phyloP scores from a whole-genome alignment of 345 rosid species.

The Eutrema heterophyllum region DNA sequence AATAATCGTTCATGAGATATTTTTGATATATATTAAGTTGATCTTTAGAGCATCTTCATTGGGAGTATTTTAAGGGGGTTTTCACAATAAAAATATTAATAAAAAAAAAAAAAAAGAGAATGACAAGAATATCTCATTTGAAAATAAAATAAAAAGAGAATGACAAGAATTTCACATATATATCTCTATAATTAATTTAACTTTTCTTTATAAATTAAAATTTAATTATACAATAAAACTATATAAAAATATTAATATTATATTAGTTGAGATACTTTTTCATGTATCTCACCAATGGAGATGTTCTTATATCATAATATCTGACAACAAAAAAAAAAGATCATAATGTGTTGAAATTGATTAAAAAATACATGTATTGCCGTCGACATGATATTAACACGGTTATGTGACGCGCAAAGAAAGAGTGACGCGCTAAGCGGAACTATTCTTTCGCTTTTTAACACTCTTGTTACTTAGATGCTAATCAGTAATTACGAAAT shows the following conservation, averaged over 20 bases:
- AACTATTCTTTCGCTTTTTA: not conserved
- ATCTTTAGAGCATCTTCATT: not conserved
- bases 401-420: slow-evolving; percentile 1
- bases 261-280: too few relatives aligned
- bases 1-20: not conserved
- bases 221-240: too few relatives aligned
- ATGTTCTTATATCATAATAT: not conserved
- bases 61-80: too few relatives aligned
- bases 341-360: not conserved
- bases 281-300: too few relatives aligned
- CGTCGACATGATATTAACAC: not conserved
- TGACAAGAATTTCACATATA: too few relatives aligned
- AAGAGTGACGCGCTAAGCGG: not conserved
- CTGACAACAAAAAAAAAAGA: not conserved
- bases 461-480: not conserved
- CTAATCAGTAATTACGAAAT: not conserved
- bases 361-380: not conserved
- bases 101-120: too few relatives aligned
- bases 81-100: too few relatives aligned
- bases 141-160: too few relatives aligned
- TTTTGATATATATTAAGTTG: not conserved
- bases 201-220: too few relatives aligned
- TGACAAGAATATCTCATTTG: too few relatives aligned
- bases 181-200: too few relatives aligned
- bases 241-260: too few relatives aligned